Evolutionary conservation across 2,329 filamentous ascomycete species (phyloP), one percentile per base, ranked within the genome.

Genomic region (Botrytis hyacinthi): DNA sequence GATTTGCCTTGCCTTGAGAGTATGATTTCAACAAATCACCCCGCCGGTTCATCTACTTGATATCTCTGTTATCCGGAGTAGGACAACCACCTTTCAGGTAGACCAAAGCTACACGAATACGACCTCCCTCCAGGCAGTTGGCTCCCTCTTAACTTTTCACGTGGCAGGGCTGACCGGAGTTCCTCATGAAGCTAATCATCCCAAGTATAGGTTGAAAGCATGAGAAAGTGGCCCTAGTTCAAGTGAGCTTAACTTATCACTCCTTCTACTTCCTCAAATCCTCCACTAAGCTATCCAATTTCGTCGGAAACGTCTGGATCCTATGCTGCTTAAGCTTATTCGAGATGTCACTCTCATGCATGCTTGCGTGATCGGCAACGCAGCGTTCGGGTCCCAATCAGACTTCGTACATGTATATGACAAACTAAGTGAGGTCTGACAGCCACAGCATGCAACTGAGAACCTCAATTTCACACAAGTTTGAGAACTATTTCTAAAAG

Each of bases 211-310:
- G 14, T 44, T 29, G 18, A 20, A 16, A 69, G 37, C 22, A 69
- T 44, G 66, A 42, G 66, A 69, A 26, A 57, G 48, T 42, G 48
- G 48, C 66, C 66, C 40, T 22, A 16, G 42, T 57, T 57, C 66
- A 57, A 42, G 48, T 44, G 37, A 26, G 37, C 66, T 69, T 57
- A 9, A 37, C 35, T 42, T 42, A 20, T 37, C 40, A 42, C 6
- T 68, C 18, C 57, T 42, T 32, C n/a, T 6, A 22, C 8, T 29
- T 57, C 20, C 20, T 29, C 14, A 32, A 18, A 22, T 40, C 1
- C 26, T 42, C 35, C 48, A 42, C n/a, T 6, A 12, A 26, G 6
- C 5, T 32, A 29, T 29, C 1, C 16, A 1, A 9, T 22, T 57
- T 20, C 9, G n/a, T 68, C n/a, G 26, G 48, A 29, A n/a, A 51